A percentile compares a stretch with the other conserved stretches of the same genome.
These are phyloP conservation scores for Naganishia friedmannii DNA, from an alignment of 768 basidiomycete genomes.

Conservation along the genomic window DNA sequence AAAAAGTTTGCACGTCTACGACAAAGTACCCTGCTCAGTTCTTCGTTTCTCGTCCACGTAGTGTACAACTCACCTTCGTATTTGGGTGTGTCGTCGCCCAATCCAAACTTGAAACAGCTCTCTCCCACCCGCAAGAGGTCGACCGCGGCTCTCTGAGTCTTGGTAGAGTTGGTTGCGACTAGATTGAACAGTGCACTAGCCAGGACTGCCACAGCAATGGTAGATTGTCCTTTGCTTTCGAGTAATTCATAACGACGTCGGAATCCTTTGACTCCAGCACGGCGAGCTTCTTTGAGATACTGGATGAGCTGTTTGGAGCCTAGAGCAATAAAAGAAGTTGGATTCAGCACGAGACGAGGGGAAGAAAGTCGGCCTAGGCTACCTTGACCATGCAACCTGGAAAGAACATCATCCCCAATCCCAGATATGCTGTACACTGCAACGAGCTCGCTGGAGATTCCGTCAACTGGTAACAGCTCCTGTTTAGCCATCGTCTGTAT, in stretches of 20 bases:
- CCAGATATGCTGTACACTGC: constrained; percentile 24
- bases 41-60: neutral
- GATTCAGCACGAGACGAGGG: neutral
- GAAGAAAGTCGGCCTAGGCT: neutral
- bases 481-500: constrained; percentile 25
- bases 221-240: constrained; percentile 15
- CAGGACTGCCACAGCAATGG: constrained; percentile 7
- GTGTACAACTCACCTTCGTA: constrained; percentile 1
- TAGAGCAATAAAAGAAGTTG: neutral
- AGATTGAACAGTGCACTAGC: constrained; percentile 21
- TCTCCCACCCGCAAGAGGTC: constrained; percentile 4
- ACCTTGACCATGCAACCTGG: constrained; percentile 25
- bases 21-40: neutral
- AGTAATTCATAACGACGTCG: constrained; percentile 10
- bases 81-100: constrained; percentile 16
- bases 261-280: neutral
- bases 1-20: constrained; percentile 20
- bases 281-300: constrained; percentile 19
- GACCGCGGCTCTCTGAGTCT: constrained; percentile 1
- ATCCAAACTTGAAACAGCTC: constrained; percentile 17
- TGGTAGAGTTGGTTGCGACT: constrained; percentile 14
- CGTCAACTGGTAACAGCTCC: constrained; percentile 23
- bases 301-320: constrained; percentile 23
- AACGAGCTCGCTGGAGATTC: constrained; percentile 20
- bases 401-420: constrained; percentile 13